These are phyloP conservation scores for Carpinus fangiana DNA, from an alignment of 306 rosid genomes.

Conservation along the genomic window DNA sequence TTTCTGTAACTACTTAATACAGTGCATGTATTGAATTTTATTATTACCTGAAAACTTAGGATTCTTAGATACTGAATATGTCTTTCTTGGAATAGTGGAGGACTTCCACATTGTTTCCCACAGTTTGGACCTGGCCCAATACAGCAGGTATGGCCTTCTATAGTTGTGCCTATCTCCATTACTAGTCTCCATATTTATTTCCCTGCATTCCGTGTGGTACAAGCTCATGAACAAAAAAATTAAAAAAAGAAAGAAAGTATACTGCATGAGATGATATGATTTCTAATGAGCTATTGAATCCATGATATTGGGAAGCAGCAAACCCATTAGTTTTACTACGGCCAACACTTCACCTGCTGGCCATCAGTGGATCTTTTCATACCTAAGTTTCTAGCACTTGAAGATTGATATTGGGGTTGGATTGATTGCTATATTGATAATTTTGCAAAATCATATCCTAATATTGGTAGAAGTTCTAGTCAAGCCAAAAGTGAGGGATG, in stretches of 20 bases:
- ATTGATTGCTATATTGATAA: constrained; percentile 7
- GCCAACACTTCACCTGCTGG: not conserved
- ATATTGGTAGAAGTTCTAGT: not conserved
- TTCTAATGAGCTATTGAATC: not conserved
- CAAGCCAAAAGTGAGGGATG: constrained; percentile 3
- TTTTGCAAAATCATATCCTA: not conserved
- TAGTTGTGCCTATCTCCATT: not conserved
- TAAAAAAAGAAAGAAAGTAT: not conserved
- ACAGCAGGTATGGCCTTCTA: constrained; percentile 67
- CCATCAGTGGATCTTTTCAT: not conserved
- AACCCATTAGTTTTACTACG: not conserved
- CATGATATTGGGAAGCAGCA: not conserved
- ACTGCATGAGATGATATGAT: not conserved
- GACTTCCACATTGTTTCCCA: constrained; percentile 95
- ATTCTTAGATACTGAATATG: constrained; percentile 36
- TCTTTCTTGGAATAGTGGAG: constrained; percentile 68
- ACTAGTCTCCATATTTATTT: not conserved
- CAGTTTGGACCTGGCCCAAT: constrained; percentile 96
- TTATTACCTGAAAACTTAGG: constrained; percentile 2
- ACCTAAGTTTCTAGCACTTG: not conserved
- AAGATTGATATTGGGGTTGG: not conserved
- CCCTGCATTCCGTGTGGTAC: not conserved
- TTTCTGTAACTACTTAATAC: not conserved
- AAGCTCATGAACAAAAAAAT: not conserved
- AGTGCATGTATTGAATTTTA: constrained; percentile 4